Evolutionary conservation across 148 eudicot genomes (phyloP).

Genomic region (Spergularia marina): DNA sequence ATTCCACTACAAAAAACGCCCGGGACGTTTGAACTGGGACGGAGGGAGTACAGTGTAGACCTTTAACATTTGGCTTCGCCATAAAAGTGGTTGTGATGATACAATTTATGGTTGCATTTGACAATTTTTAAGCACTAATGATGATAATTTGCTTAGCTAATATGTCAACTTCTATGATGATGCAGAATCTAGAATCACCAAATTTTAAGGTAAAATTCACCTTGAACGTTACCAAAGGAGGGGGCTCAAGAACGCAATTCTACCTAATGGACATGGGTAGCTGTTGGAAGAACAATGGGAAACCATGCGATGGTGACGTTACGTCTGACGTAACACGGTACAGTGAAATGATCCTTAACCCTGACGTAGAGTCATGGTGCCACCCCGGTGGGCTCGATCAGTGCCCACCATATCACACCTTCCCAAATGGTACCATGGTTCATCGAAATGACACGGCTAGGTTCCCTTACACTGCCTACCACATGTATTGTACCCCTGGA

Average conservation of each 20-base stretch:
- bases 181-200: conserved; percentile 51
- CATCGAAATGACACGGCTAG: conserved; percentile 31
- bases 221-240: conserved; percentile 41
- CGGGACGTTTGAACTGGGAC: too few species aligned
- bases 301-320: conserved; percentile 47
- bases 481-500: conserved; percentile 50
- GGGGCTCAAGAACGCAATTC: conserved; percentile 47
- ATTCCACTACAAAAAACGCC: too few species aligned
- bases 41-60: too few species aligned
- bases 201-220: conserved; percentile 49
- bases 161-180: neutral
- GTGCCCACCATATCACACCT: conserved; percentile 57
- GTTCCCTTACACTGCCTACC: conserved; percentile 53
- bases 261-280: conserved; percentile 64
- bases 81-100: too few species aligned
- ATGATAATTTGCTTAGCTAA: neutral
- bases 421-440: conserved; percentile 34
- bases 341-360: conserved; percentile 65
- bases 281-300: conserved; percentile 65
- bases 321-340: conserved; percentile 53
- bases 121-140: too few species aligned
- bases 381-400: neutral
- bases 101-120: too few species aligned
- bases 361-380: conserved; percentile 33
- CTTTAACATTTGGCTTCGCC: neutral